These are phyloP conservation scores for Ogataea pilisensis DNA, from an alignment of 805 yeast species.

Conservation along the genomic window DNA sequence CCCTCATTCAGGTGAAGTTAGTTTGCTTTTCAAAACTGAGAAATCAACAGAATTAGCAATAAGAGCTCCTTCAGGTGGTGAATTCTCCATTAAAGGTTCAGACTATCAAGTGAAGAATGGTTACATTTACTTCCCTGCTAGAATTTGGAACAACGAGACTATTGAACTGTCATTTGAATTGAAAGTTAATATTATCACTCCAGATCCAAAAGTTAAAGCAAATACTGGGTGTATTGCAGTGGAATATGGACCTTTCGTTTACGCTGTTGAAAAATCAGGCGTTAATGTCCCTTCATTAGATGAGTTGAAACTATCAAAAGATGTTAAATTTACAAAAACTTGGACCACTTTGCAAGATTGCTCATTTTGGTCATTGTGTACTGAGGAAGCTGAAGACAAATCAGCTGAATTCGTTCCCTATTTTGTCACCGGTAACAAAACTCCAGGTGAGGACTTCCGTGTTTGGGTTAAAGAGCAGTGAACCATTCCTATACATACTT, in stretches of 20 bases:
- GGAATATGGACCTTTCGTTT: conserved; percentile 20
- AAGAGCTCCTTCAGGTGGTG: conserved; percentile 9
- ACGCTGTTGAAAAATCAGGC: conserved; percentile 17
- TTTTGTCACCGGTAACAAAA: conserved; percentile 18
- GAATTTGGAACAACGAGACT: conserved; percentile 3
- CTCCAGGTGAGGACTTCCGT: conserved; percentile 22
- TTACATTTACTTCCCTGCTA: conserved; percentile 7
- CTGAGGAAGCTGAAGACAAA: conserved; percentile 2
- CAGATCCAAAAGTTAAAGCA: conserved; percentile 16
- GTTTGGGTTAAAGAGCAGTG: conserved; percentile 16
- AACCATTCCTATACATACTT: no score
- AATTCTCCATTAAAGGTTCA: neutral
- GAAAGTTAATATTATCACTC: conserved; percentile 8
- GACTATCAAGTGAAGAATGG: conserved; percentile 7
- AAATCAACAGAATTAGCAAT: conserved; percentile 9
- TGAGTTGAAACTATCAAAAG: conserved; percentile 6
- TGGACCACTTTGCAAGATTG: conserved; percentile 3
- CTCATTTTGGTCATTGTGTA: conserved; percentile 7
- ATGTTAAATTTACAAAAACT: conserved; percentile 5
- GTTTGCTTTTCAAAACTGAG: conserved; percentile 1
- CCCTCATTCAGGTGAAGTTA: conserved; percentile 12
- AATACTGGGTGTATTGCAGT: conserved; percentile 18
- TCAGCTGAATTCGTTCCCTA: conserved; percentile 14
- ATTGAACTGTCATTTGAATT: conserved; percentile 9
- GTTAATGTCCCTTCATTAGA: conserved; percentile 4